Percentiles rank a stretch among this genome's conserved stretches.
phyloP scores from a whole-genome alignment of 202 grass and related monocot species.

The Setaria italica region DNA sequence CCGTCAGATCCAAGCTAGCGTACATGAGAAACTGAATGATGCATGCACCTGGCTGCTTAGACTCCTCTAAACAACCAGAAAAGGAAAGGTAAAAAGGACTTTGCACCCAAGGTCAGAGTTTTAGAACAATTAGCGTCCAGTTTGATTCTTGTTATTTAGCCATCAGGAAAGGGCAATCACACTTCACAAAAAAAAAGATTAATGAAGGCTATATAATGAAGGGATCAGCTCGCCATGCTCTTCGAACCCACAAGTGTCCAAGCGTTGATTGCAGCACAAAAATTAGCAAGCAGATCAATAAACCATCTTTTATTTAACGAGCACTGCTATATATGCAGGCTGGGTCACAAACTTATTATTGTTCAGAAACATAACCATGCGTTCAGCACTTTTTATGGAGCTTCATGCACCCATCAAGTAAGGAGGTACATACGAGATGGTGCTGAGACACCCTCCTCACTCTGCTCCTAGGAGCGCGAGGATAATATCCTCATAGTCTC shows the following conservation, averaged over 20 bases:
- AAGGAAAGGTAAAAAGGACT: background rate
- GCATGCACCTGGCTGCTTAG: background rate
- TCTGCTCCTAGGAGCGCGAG: conserved; percentile 70
- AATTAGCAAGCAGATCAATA: background rate
- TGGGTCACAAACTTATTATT: conserved; percentile 23
- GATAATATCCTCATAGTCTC: conserved; percentile 82
- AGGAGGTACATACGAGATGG: background rate
- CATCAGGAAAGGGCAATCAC: background rate
- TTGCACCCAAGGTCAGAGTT: background rate
- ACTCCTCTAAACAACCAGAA: background rate
- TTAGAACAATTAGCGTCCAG: background rate
- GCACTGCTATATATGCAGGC: conserved; percentile 34
- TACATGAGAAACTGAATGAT: background rate
- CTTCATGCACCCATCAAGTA: conserved; percentile 37
- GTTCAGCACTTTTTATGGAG: conserved; percentile 6
- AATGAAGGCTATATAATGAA: background rate
- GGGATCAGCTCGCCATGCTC: background rate
- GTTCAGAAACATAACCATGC: conserved; percentile 40
- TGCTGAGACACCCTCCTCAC: conserved; percentile 4
- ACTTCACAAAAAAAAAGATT: background rate
- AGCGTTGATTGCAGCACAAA: background rate
- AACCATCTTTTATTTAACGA: conserved; percentile 9
- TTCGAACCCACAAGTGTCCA: no score
- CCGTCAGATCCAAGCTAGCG: background rate
- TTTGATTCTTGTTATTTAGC: background rate